Evolutionary conservation across 768 basidiomycete genomes (phyloP).

Genomic region (Tricholoma furcatifolium): DNA sequence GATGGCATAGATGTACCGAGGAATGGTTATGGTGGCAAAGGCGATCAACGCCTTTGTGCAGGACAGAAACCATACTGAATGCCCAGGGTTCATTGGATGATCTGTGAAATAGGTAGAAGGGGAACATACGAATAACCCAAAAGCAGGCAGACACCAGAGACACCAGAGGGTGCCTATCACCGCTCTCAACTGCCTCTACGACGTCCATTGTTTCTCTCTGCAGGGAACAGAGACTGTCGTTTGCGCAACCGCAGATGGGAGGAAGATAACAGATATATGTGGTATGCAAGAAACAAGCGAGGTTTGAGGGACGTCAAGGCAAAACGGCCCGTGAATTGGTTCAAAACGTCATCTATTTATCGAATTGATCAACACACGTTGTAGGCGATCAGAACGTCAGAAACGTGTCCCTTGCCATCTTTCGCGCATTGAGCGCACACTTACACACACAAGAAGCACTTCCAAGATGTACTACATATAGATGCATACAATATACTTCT

Average conservation of each 20-base stretch:
- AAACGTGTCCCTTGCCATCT: no score
- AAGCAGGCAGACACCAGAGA: constrained; percentile 79
- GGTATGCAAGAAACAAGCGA: background rate
- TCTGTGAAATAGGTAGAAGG: background rate
- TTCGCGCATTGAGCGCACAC: no score
- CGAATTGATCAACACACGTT: no score
- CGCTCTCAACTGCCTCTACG: constrained; percentile 30
- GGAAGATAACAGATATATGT: constrained; percentile 10
- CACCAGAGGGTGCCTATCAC: constrained; percentile 66
- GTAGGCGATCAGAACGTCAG: no score
- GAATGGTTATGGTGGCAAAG: constrained; percentile 82
- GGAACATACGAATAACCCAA: constrained; percentile 75
- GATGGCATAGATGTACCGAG: constrained; percentile 71
- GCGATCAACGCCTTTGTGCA: constrained; percentile 74
- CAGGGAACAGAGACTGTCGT: constrained; percentile 1
- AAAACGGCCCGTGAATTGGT: background rate
- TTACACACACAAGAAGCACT: no score
- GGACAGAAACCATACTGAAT: constrained; percentile 76
- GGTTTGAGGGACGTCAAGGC: background rate
- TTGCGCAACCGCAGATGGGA: constrained; percentile 10
- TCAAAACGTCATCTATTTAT: no score
- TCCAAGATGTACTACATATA: no score
- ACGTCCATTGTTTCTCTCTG: constrained; percentile 30
- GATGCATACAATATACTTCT: background rate
- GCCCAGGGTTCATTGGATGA: constrained; percentile 8